These are phyloP conservation scores for Cladorrhinum samala DNA, from an alignment of 495 filamentous ascomycete genomes.

Conservation along the genomic window DNA sequence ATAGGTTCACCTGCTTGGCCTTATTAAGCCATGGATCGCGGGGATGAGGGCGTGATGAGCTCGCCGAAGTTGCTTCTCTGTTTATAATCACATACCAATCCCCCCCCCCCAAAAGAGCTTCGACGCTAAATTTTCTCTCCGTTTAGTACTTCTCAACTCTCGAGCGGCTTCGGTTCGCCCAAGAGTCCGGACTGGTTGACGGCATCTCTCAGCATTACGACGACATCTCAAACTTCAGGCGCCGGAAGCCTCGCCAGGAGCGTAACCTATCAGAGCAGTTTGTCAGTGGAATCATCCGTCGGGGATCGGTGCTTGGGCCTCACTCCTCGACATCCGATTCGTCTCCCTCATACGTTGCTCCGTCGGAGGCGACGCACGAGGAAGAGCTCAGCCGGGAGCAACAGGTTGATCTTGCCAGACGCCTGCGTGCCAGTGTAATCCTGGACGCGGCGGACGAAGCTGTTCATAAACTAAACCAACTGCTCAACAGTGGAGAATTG, in stretches of 20 bases:
- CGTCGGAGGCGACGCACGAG: conserved; percentile 58
- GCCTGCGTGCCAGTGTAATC: conserved; percentile 52
- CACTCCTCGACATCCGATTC: conserved; percentile 47
- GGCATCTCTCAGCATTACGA: conserved; percentile 37
- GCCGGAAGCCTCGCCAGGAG: conserved; percentile 29
- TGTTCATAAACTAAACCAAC: conserved; percentile 46
- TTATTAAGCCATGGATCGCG: neutral
- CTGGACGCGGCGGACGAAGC: conserved; percentile 68
- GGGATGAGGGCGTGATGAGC: neutral
- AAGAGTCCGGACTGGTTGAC: conserved; percentile 35
- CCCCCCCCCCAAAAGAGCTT: neutral
- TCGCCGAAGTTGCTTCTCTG: neutral
- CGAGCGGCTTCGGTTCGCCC: conserved; percentile 58
- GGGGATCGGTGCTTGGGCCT: conserved; percentile 29
- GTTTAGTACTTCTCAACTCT: conserved; percentile 61
- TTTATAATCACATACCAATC: neutral
- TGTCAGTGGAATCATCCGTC: conserved; percentile 20
- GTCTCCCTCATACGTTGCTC: conserved; percentile 61
- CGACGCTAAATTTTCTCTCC: conserved; percentile 11
- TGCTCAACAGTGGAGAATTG: conserved; percentile 29
- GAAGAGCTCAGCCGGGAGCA: conserved; percentile 61
- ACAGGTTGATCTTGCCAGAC: conserved; percentile 54
- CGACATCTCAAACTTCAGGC: conserved; percentile 37
- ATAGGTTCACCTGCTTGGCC: conserved; percentile 11
- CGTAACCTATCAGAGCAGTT: conserved; percentile 36